These are phyloP conservation scores for Suhomyces xylopsoci DNA, from an alignment of 805 yeast species.

Conservation along the genomic window DNA sequence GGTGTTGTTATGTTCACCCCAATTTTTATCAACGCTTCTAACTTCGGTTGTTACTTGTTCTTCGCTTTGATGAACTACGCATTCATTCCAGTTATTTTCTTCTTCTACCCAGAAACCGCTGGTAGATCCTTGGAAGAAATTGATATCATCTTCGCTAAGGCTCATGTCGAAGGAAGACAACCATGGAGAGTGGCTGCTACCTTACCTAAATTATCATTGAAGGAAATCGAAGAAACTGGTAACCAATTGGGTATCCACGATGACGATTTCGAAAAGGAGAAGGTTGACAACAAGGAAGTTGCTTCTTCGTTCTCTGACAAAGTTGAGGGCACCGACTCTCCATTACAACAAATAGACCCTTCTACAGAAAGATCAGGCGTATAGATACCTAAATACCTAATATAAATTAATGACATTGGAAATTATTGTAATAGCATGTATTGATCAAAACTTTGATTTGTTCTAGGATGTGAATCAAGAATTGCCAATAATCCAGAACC, in stretches of 20 bases:
- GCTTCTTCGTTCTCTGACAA: constrained; percentile 17
- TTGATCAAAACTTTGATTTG: no score
- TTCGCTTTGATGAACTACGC: constrained; percentile 27
- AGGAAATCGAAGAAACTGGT: constrained; percentile 61
- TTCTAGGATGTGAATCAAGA: no score
- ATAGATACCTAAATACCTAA: constrained; percentile 1
- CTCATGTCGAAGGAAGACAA: constrained; percentile 53
- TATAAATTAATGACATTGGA: neutral
- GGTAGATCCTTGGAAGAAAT: constrained; percentile 46
- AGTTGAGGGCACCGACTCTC: constrained; percentile 3
- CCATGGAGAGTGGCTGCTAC: constrained; percentile 63
- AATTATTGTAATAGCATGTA: neutral
- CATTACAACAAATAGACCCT: neutral
- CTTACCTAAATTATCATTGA: constrained; percentile 55
- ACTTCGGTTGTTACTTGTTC: constrained; percentile 27
- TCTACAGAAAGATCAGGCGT: constrained; percentile 1
- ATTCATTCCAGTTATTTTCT: constrained; percentile 54
- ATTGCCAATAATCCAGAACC: no score
- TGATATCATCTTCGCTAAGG: constrained; percentile 61
- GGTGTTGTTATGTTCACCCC: constrained; percentile 39
- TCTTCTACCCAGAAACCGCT: constrained; percentile 45
- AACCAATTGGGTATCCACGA: constrained; percentile 53
- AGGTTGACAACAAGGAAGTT: constrained; percentile 32
- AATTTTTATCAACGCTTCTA: constrained; percentile 22
- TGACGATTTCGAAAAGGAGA: constrained; percentile 39